Evolutionary conservation across 768 basidiomycete species (phyloP).

Genomic region (Megacollybia marginata): DNA sequence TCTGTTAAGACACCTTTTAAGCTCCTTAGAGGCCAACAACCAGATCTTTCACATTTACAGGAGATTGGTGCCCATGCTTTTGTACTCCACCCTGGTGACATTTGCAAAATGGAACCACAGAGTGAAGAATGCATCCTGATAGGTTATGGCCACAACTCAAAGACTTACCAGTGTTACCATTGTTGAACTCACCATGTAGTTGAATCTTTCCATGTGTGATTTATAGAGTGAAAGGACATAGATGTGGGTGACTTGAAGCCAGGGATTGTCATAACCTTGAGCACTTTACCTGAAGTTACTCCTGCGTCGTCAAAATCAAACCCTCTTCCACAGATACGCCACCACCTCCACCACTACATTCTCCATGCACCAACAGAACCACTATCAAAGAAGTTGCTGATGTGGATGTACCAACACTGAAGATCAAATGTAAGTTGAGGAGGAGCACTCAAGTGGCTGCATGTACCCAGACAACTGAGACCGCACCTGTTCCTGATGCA

Average conservation of each 20-base stretch:
- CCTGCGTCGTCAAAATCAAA: too few species aligned
- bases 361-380: too few species aligned
- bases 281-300: too few species aligned
- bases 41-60: too few species aligned
- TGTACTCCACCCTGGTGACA: slow-evolving; percentile 16
- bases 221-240: slow-evolving; percentile 15
- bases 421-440: too few species aligned
- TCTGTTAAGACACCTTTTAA: slow-evolving; percentile 5
- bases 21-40: slow-evolving; percentile 6
- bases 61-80: slow-evolving; percentile 19
- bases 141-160: slow-evolving; percentile 25
- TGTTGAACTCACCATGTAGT: slow-evolving; percentile 8
- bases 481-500: too few species aligned
- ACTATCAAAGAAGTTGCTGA: too few species aligned
- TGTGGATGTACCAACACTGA: too few species aligned
- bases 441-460: too few species aligned
- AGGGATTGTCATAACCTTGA: not conserved
- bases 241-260: not conserved
- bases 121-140: slow-evolving; percentile 33
- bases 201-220: slow-evolving; percentile 16
- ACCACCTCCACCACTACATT: too few species aligned
- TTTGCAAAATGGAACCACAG: slow-evolving; percentile 11
- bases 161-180: slow-evolving; percentile 26
- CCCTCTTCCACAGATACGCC: too few species aligned
- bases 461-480: too few species aligned